Evolutionary conservation across 2,329 filamentous ascomycete species (phyloP).

Genomic region (Talaromyces sp.): DNA sequence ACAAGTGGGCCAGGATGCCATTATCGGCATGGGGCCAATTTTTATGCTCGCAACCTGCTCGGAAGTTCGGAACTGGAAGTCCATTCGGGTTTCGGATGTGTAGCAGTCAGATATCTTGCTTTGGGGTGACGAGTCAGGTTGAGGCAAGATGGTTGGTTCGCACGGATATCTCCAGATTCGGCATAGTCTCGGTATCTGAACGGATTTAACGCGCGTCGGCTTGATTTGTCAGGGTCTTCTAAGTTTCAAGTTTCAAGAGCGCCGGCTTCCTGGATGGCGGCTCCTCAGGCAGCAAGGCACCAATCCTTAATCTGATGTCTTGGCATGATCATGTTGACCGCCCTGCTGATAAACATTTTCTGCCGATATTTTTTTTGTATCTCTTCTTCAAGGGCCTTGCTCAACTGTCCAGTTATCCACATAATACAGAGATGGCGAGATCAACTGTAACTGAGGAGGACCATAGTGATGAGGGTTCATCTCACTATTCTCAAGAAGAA

Average conservation of each 20-base stretch:
- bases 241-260: background rate
- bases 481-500: background rate
- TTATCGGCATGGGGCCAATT: background rate
- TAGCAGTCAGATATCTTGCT: too few species aligned
- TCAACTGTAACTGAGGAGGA: background rate
- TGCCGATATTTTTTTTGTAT: constrained; percentile 9
- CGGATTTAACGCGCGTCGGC: too few species aligned
- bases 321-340: constrained; percentile 1
- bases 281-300: background rate
- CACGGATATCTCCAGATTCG: background rate
- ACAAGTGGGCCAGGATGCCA: background rate
- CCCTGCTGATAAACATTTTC: constrained; percentile 14
- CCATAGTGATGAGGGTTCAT: background rate
- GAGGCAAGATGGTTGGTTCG: background rate
- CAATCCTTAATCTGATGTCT: background rate
- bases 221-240: background rate
- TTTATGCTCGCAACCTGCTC: background rate
- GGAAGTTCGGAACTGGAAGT: too few species aligned
- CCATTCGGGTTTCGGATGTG: background rate
- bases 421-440: background rate
- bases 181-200: background rate
- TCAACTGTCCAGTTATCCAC: background rate
- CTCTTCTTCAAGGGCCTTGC: background rate
- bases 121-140: too few species aligned
- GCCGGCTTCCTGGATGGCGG: background rate